These are phyloP conservation scores for Gardenia jasminoides DNA, from an alignment of 257 asterid species.

Conservation along the genomic window DNA sequence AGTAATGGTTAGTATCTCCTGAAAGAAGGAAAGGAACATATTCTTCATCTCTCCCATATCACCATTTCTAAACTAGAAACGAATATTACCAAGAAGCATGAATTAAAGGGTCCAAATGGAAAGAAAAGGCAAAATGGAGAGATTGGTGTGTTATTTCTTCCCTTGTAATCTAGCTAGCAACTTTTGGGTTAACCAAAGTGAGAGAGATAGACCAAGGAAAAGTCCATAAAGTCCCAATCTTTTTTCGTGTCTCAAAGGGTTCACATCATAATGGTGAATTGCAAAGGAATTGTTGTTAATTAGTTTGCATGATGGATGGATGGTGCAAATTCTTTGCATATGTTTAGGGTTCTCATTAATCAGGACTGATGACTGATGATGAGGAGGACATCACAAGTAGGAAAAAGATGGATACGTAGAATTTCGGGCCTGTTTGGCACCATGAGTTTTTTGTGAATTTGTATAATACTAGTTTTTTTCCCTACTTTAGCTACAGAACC, in stretches of 20 bases:
- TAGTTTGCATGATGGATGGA: background rate
- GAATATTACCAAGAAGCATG: background rate
- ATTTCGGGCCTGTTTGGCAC: too few relatives aligned
- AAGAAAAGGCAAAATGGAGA: background rate
- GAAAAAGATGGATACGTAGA: background rate
- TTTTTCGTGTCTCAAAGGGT: background rate
- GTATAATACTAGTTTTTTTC: too few relatives aligned
- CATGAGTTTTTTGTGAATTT: too few relatives aligned
- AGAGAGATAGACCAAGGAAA: background rate
- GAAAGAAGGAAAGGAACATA: background rate
- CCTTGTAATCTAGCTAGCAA: background rate
- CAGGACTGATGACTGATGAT: background rate
- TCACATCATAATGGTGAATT: background rate
- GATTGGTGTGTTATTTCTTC: background rate
- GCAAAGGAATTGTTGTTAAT: background rate
- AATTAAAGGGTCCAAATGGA: background rate
- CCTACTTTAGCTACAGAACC: too few relatives aligned
- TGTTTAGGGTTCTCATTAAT: background rate
- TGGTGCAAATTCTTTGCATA: background rate
- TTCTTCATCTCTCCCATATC: background rate
- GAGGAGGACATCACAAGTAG: background rate
- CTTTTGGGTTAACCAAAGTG: background rate
- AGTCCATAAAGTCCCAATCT: background rate
- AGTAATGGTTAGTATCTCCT: background rate
- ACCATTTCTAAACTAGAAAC: background rate